phyloP scores from a whole-genome alignment of 768 basidiomycete species.

The Podaxis sp. region DNA sequence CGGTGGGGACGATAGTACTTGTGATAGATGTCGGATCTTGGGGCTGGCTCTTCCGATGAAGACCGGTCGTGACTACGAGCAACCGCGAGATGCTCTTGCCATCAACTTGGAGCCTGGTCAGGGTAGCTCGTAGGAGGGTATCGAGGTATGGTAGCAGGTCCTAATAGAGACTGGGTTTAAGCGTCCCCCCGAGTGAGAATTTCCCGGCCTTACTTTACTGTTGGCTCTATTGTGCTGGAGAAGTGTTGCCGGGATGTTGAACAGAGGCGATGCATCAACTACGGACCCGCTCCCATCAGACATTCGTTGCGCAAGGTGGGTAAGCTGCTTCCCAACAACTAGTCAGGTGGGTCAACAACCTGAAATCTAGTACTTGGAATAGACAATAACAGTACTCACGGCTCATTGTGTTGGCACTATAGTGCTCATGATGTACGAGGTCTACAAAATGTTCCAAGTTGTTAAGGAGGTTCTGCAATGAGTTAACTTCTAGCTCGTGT shows the following conservation, averaged over 20 bases:
- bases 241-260: conserved; percentile 50
- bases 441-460: conserved; percentile 63
- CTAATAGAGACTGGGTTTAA: conserved; percentile 30
- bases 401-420: conserved; percentile 51
- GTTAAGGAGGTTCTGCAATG: conserved; percentile 52
- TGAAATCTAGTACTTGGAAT: neutral
- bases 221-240: conserved; percentile 61
- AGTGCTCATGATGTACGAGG: conserved; percentile 52
- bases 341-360: neutral
- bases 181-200: conserved; percentile 1
- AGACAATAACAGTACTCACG: conserved; percentile 38
- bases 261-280: conserved; percentile 57
- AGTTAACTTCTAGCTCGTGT: conserved; percentile 47
- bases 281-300: conserved; percentile 49
- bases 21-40: conserved; percentile 21
- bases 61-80: conserved; percentile 44
- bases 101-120: conserved; percentile 51
- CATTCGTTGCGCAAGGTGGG: conserved; percentile 53
- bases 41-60: conserved; percentile 37
- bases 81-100: conserved; percentile 43
- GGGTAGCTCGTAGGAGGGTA: conserved; percentile 52
- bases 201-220: conserved; percentile 42
- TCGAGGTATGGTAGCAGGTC: conserved; percentile 62
- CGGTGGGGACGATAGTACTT: conserved; percentile 37
- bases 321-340: conserved; percentile 62